Evolutionary conservation across 371 early-diverging fungal genomes (phyloP).

Genomic region (Smittium mucronatum): DNA sequence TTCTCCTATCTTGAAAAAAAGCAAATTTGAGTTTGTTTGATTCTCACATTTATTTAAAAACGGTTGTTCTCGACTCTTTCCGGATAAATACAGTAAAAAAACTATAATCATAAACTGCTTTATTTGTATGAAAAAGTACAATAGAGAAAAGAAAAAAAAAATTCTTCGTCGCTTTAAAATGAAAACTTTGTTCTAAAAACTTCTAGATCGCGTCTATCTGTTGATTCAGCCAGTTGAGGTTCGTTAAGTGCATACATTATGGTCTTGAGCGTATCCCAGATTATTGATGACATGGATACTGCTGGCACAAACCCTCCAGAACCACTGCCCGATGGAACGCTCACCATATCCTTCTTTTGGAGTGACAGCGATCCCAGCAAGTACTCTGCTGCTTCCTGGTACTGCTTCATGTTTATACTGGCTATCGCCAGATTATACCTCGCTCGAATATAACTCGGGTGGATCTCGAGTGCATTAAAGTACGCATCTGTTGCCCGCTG

Average conservation of each 20-base stretch:
- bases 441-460: constrained; percentile 87
- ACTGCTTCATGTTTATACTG: constrained; percentile 77
- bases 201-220: constrained; percentile 54
- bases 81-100: too few species aligned
- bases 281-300: constrained; percentile 52
- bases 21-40: too few species aligned
- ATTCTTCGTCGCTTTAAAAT: too few species aligned
- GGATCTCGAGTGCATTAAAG: constrained; percentile 77
- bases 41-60: too few species aligned
- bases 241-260: constrained; percentile 67
- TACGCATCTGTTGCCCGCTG: constrained; percentile 82
- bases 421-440: constrained; percentile 88
- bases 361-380: constrained; percentile 68
- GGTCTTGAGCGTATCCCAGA: constrained; percentile 81
- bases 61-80: too few species aligned
- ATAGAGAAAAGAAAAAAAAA: too few species aligned
- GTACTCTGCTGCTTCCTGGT: constrained; percentile 85
- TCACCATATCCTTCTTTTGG: constrained; percentile 45
- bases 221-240: constrained; percentile 56
- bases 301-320: constrained; percentile 22
- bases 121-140: too few species aligned
- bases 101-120: too few species aligned
- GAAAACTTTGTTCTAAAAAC: constrained; percentile 69
- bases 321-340: constrained; percentile 26
- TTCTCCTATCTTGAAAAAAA: too few species aligned